Conservation (phyloP, 768 basidiomycete genomes). For the Mycena kentingensis region DNA sequence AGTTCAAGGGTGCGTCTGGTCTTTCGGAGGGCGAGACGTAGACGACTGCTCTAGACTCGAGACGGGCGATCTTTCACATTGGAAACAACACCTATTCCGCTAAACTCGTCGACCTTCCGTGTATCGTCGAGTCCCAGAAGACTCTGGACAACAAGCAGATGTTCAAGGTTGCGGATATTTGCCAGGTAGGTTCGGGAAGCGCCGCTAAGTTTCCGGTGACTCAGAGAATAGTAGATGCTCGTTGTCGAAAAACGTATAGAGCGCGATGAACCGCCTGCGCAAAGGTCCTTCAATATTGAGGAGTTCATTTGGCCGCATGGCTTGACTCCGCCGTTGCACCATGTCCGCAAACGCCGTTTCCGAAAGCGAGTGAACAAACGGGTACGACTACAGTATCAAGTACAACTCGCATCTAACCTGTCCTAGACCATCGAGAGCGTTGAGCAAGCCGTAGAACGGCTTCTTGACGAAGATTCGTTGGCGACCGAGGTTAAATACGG, state of each 20-base stretch:
- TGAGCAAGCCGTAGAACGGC: slow-evolving; percentile 87
- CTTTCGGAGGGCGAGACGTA: slow-evolving; percentile 4
- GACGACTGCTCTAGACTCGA: slow-evolving; percentile 63
- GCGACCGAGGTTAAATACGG: slow-evolving; percentile 81
- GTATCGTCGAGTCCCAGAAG: slow-evolving; percentile 93
- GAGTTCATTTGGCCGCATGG: slow-evolving; percentile 99
- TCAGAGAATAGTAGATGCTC: slow-evolving; percentile 82
- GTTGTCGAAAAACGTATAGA: slow-evolving; percentile 78
- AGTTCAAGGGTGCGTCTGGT: slow-evolving; percentile 78
- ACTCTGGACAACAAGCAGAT: slow-evolving; percentile 94
- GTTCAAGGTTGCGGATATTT: slow-evolving; percentile 99
- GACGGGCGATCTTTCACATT: slow-evolving; percentile 87
- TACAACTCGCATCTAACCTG: not conserved
- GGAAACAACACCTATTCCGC: slow-evolving; percentile 80
- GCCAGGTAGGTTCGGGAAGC: slow-evolving; percentile 60
- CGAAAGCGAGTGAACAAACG: slow-evolving; percentile 84
- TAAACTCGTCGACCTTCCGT: slow-evolving; percentile 95
- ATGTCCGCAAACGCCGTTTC: slow-evolving; percentile 90
- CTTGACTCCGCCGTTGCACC: slow-evolving; percentile 87
- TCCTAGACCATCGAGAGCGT: slow-evolving; percentile 89
- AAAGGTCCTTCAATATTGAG: slow-evolving; percentile 81
- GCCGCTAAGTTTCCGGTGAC: slow-evolving; percentile 16
- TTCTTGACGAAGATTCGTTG: slow-evolving; percentile 77
- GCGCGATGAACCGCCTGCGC: slow-evolving; percentile 64
- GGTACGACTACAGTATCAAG: slow-evolving; percentile 40